Conservation (phyloP, 2,329 filamentous ascomycete species). For the Calonectria henricotiae region DNA sequence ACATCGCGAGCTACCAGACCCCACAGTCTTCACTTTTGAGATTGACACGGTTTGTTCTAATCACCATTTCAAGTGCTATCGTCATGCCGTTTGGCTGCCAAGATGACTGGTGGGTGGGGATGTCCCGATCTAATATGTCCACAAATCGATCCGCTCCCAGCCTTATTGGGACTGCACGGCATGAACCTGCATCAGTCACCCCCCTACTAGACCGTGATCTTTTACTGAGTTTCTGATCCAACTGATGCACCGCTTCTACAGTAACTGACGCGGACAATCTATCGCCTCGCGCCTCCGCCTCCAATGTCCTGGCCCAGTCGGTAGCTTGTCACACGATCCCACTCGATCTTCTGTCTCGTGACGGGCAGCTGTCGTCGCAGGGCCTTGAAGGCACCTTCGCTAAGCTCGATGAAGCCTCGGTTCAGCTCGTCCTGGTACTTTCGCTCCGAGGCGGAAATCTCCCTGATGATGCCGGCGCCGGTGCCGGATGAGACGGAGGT, state of each 20-base stretch:
- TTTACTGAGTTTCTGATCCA: conserved; percentile 14
- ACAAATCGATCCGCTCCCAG: conserved; percentile 31
- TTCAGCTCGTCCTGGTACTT: conserved; percentile 98
- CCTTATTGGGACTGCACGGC: conserved; percentile 32
- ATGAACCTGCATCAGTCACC: conserved; percentile 12
- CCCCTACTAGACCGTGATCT: neutral
- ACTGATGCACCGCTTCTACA: conserved; percentile 1
- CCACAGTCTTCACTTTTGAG: conserved; percentile 17
- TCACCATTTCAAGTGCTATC: conserved; percentile 31
- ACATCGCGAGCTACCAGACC: conserved; percentile 17
- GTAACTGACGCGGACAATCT: conserved; percentile 31
- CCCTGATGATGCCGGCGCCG: conserved; percentile 80
- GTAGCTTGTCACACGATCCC: conserved; percentile 98
- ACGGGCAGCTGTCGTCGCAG: conserved; percentile 94
- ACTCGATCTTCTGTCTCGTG: conserved; percentile 98
- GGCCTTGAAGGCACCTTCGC: conserved; percentile 95
- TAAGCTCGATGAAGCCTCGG: conserved; percentile 87
- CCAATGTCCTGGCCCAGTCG: conserved; percentile 86
- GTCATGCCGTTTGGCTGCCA: conserved; percentile 24
- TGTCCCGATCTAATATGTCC: conserved; percentile 22
- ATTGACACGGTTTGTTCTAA: conserved; percentile 27
- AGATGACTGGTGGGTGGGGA: conserved; percentile 23
- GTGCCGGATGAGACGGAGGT: conserved; percentile 74
- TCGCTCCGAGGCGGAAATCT: conserved; percentile 86
- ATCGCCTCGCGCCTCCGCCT: conserved; percentile 71